A percentile compares a stretch with the other conserved stretches of the same genome.
phyloP scores from a whole-genome alignment of 169 alveolate species.

The Amoebophrya sp. region DNA sequence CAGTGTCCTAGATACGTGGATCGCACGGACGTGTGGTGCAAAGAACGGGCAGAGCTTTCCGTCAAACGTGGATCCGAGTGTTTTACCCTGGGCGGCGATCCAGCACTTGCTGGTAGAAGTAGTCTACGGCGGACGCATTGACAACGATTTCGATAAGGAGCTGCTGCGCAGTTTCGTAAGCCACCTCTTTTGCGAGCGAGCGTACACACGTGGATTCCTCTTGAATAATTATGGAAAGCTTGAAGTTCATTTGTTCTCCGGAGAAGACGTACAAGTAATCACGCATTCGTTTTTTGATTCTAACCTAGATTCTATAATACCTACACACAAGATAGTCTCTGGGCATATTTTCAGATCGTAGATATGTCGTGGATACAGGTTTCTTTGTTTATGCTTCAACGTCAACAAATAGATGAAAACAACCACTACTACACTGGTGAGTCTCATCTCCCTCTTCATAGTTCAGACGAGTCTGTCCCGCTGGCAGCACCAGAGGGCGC shows the following conservation, averaged over 20 bases:
- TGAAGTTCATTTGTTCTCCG: no score
- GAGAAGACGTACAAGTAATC: no score
- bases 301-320: no score
- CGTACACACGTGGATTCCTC: not conserved
- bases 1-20: conserved; percentile 84
- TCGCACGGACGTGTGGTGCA: conserved; percentile 53
- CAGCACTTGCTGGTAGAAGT: conserved; percentile 58
- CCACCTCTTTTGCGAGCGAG: not conserved
- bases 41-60: not conserved
- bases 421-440: no score
- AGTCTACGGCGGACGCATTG: conserved; percentile 94
- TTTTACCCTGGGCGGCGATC: not conserved
- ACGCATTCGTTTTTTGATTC: no score
- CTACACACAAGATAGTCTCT: no score
- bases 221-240: no score
- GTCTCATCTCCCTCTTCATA: no score
- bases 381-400: no score
- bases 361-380: no score
- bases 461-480: not conserved
- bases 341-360: no score
- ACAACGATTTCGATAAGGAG: conserved; percentile 87
- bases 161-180: conserved; percentile 61
- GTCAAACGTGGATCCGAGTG: not conserved
- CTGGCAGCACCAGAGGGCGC: not conserved
- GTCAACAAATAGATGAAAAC: no score